Evolutionary conservation across 1,284 basidiomycete genomes (phyloP).

Genomic region (Spongispora temasekensis): DNA sequence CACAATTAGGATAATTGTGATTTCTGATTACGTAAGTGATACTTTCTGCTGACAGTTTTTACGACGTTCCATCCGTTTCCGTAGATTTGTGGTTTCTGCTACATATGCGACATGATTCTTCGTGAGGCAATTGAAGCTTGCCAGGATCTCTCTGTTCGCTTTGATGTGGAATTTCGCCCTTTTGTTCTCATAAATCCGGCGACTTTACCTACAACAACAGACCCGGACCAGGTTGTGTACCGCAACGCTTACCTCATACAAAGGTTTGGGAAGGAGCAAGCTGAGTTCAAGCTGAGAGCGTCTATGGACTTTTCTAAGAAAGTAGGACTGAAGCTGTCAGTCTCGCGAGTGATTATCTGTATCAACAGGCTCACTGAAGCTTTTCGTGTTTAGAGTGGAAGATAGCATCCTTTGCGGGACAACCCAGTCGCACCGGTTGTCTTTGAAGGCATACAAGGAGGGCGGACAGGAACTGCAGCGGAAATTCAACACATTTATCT

Average conservation of each 20-base stretch:
- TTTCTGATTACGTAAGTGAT: slow-evolving; percentile 65
- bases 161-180: slow-evolving; percentile 75
- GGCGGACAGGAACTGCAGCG: slow-evolving; percentile 67
- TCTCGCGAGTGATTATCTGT: slow-evolving; percentile 11
- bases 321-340: slow-evolving; percentile 69
- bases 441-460: slow-evolving; percentile 64
- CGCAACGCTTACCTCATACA: slow-evolving; percentile 38
- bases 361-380: not conserved
- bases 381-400: slow-evolving; percentile 43
- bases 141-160: slow-evolving; percentile 59
- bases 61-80: not conserved
- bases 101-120: slow-evolving; percentile 72
- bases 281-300: slow-evolving; percentile 47
- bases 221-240: slow-evolving; percentile 39
- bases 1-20: slow-evolving; percentile 62
- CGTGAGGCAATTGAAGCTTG: slow-evolving; percentile 63
- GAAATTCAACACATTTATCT: slow-evolving; percentile 57
- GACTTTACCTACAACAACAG: slow-evolving; percentile 44
- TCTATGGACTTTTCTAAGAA: slow-evolving; percentile 52
- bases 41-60: slow-evolving; percentile 2
- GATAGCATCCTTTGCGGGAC: slow-evolving; percentile 66
- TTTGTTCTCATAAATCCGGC: slow-evolving; percentile 59
- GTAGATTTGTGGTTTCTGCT: slow-evolving; percentile 74
- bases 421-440: slow-evolving; percentile 69
- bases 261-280: slow-evolving; percentile 61